Evolutionary conservation across 1,139 yeast genomes (phyloP), one percentile per base, ranked within the genome.

Genomic region (Yamadazyma trypodendri): DNA sequence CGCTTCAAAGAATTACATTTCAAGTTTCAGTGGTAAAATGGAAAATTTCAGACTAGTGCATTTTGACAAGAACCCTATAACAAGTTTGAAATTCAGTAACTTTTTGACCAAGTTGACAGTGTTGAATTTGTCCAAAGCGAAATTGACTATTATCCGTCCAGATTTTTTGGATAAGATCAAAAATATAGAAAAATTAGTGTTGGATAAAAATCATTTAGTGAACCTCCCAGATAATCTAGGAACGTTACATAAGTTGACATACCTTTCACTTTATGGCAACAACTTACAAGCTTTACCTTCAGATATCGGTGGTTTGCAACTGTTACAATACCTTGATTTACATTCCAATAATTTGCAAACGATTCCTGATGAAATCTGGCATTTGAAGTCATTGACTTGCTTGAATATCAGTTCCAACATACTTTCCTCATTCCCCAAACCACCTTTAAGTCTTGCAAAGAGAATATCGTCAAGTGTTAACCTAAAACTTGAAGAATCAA

Each of bases 171-270:
- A 72, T 12, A 76, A 72, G 49, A 69, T 89, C 33, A 77, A 84
- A 0, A 77, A 79, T 44, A 68, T 89, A 38, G 96, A 87, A 53
- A 84, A 79, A 44, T 64, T 92, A 46, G 81, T 81, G 16, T 63
- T 92, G 45, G 95, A 88, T 59, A 81, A 84, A 51, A 92, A 92
- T 55, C 95, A 86, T 56, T 71, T 92, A 52, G 86, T 85, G 4
- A 73, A 79, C 17, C 61, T 92, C 18, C 97, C 98, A 0, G 69
- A 75, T 2, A 84, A 82, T 40, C 72, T 94, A 22, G 81, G 84
- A 1, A 55, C 62, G 3, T 70, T 92, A 49, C 63, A 67, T 20
- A 77, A 72, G 41, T 65, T 92, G 49, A 74, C 79, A 3, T 78
- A 78, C 44, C 65, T 92, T 32, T 85, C 95, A 5, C 71, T 84